Base-by-base conservation (phyloP, 495 filamentous ascomycete genomes). In the Penicillium diatomitis region DNA sequence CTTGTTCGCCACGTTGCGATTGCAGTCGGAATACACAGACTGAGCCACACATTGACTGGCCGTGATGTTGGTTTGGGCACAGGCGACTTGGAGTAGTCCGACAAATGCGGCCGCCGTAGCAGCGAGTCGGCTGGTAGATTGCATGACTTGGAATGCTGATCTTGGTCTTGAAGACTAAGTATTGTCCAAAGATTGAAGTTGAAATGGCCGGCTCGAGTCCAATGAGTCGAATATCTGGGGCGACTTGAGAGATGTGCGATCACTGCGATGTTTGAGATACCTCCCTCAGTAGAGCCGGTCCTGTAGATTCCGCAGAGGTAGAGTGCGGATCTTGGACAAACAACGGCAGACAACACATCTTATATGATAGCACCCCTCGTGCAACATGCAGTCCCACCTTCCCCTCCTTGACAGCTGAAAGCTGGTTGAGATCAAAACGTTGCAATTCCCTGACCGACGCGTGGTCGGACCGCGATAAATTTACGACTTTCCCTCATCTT, bases 31-130 rank as follows among this genome's bases (percentile, higher is more conserved):
- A 44, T 54, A 63, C 6, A 39, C 50, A 0, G 54, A 56, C 9
- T 52, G 44, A 8, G 50, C 49, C 11, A 52, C 55, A 8, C 60
- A 63, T 32, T 36, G 50, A 6, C 41, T 52, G 4, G 51, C 45
- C 2, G 60, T 63, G 53, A 63, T 61, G 33, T 63, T 63, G 31
- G 57, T 63, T 38, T 63, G 60, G 4, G 57, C 57, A 29, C 46
- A 44, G 8, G 57, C 48, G 10, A 56, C 8, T 6, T 51, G 50
- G 20, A 52, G 36, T 29, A 61, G 44, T 12, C 55, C 52, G 29
- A 49, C 38, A 10, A 58, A 32, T 20, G 48, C 51, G 9, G 51
- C 53, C 38, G 49, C 53, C 34, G 50, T 48, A n/a, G 48, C 31
- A 12, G 56, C 7, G 29, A 61, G 32, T 32, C 52, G 39, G n/a